Base-by-base conservation (phyloP, 768 basidiomycete genomes). In the Naganishia randhawae region DNA sequence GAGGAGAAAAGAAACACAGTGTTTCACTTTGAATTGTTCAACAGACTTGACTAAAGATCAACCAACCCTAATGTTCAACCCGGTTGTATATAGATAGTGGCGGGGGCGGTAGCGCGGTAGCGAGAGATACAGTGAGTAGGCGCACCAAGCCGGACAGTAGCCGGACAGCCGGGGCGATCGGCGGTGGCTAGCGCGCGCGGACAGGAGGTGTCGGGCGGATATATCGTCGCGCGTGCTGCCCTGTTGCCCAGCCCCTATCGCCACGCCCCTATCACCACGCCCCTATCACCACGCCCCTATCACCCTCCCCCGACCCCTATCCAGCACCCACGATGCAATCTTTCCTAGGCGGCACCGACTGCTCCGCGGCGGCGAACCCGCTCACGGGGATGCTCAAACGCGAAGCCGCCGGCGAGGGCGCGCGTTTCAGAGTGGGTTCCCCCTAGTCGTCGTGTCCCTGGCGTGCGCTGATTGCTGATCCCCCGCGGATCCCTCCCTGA, bases 351-450 rank as follows among this genome's bases (percentile, higher is more conserved):
- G 93, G 92, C 67, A 85, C 92, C 50, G 95, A 97, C 81, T 96
- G 93, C 80, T 89, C 88, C 14, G 85, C 87, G 22, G 83, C 87
- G 1, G 84, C 88, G 55, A 97, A 96, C 77, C 93, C 94, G 2
- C 83, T 98, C 29, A 86, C 90, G 2, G 89, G 91, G 73, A 88
- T 97, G 29, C 83, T 93, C 80, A 19, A 22, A 11, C 11, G 41
- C 14, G 41, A 42, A 8, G 41, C 41, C 7, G 41, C 5, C 41
- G 41, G 5, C 14, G 19, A n/a, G 45, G n/a, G n/a, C n/a, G n/a
- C n/a, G n/a, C n/a, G n/a, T n/a, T n/a, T n/a, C n/a, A n/a, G n/a
- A n/a, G n/a, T n/a, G n/a, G n/a, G n/a, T n/a, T n/a, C n/a, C n/a
- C n/a, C n/a, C n/a, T n/a, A n/a, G n/a, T n/a, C n/a, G n/a, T n/a